Evolutionary conservation across 208 protist species (phyloP).

Genomic region (Crithidia brevicula): DNA sequence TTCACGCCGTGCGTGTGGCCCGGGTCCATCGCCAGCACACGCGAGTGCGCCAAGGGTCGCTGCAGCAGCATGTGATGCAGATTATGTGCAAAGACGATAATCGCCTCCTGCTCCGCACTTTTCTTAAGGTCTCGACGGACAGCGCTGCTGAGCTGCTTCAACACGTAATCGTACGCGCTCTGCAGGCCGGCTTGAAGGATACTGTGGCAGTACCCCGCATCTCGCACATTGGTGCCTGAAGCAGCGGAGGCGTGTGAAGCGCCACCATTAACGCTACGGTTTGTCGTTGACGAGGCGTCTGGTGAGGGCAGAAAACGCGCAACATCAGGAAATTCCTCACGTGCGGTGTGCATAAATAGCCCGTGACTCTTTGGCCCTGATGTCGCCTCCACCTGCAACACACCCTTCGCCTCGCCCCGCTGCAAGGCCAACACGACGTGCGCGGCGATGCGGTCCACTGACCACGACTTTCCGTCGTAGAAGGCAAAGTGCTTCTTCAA

Average conservation of each 20-base stretch:
- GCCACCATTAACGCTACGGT: neutral
- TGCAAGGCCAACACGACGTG: constrained; percentile 73
- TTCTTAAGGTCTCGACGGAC: constrained; percentile 73
- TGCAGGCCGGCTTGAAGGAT: constrained; percentile 23
- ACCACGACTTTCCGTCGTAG: constrained; percentile 62
- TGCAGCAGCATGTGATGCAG: constrained; percentile 84
- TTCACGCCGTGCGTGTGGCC: constrained; percentile 83
- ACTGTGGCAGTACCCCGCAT: constrained; percentile 17
- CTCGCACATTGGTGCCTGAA: constrained; percentile 2
- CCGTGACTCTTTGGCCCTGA: constrained; percentile 28
- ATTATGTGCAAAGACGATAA: constrained; percentile 82
- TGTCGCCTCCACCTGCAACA: constrained; percentile 58
- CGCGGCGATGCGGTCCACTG: constrained; percentile 44
- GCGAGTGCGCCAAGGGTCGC: constrained; percentile 61
- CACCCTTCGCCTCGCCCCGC: constrained; percentile 76
- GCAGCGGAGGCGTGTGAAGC: neutral
- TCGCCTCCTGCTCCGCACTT: constrained; percentile 74
- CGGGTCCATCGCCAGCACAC: constrained; percentile 87
- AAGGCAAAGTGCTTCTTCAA: constrained; percentile 63
- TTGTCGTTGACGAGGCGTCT: neutral
- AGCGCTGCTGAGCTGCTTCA: constrained; percentile 48
- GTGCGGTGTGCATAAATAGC: constrained; percentile 44
- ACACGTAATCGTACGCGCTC: constrained; percentile 44
- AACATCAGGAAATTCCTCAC: constrained; percentile 35
- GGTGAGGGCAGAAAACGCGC: constrained; percentile 18